phyloP scores from a whole-genome alignment of 1,284 basidiomycete species.

The Abortiporus biennis region DNA sequence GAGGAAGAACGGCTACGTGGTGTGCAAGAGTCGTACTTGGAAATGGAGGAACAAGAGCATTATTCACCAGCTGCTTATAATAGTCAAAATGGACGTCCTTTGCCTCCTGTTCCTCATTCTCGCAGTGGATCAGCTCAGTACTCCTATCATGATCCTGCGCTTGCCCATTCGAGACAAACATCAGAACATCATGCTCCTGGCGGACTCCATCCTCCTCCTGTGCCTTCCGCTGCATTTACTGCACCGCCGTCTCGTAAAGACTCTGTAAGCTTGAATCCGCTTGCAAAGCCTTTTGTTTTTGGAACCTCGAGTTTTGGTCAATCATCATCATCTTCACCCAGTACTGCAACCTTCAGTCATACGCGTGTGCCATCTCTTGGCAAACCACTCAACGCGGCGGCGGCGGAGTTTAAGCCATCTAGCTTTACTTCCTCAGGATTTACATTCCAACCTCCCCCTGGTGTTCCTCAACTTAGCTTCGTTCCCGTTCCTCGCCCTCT shows the following conservation, averaged over 20 bases:
- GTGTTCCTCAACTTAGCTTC: constrained; percentile 51
- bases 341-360: constrained; percentile 30
- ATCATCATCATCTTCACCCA: constrained; percentile 15
- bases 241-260: constrained; percentile 20
- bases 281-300: constrained; percentile 78
- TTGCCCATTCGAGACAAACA: constrained; percentile 54
- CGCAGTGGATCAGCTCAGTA: constrained; percentile 55
- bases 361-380: constrained; percentile 54
- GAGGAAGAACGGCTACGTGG: constrained; percentile 45
- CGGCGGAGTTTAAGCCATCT: constrained; percentile 72
- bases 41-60: constrained; percentile 27
- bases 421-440: constrained; percentile 77
- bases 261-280: constrained; percentile 68
- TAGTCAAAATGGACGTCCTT: constrained; percentile 32
- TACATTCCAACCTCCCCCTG: constrained; percentile 65
- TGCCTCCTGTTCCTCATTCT: constrained; percentile 61
- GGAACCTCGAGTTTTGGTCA: constrained; percentile 32
- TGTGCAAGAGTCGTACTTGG: constrained; percentile 36
- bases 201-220: constrained; percentile 18
- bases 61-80: constrained; percentile 16
- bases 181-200: constrained; percentile 30
- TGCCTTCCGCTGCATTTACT: not conserved
- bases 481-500: constrained; percentile 25
- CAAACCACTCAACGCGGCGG: constrained; percentile 66
- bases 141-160: constrained; percentile 53